Evolutionary conservation across 2,329 filamentous ascomycete species (phyloP).

Genomic region (Fusarium pseudoanthophilum): DNA sequence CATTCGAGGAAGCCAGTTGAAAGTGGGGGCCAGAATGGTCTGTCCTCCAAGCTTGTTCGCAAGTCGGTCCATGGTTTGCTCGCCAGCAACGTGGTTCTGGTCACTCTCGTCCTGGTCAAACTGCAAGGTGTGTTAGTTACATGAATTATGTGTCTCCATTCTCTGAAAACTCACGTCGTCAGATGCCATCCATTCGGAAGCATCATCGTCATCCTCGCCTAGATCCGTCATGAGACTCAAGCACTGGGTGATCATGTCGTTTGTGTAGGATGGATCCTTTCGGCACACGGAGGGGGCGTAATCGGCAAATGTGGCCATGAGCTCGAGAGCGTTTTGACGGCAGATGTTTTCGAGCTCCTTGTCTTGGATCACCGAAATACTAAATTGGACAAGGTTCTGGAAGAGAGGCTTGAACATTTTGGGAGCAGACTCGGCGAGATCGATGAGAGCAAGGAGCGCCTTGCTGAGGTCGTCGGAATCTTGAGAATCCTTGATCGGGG

Average conservation of each 20-base stretch:
- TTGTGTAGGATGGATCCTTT: constrained; percentile 91
- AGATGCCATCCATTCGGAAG: constrained; percentile 88
- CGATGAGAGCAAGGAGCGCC: constrained; percentile 89
- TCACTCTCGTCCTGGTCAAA: constrained; percentile 96
- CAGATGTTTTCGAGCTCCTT: constrained; percentile 92
- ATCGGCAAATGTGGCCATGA: constrained; percentile 98
- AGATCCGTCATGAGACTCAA: constrained; percentile 98
- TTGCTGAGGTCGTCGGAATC: constrained; percentile 93
- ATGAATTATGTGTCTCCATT: neutral
- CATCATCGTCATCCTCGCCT: constrained; percentile 93
- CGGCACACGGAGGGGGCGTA: constrained; percentile 94
- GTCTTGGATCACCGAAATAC: constrained; percentile 91
- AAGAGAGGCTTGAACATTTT: constrained; percentile 99
- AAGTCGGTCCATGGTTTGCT: constrained; percentile 97
- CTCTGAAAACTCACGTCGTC: constrained; percentile 77
- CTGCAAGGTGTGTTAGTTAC: constrained; percentile 52
- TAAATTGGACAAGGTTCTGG: constrained; percentile 90
- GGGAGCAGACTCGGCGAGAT: constrained; percentile 91
- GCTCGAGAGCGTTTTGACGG: constrained; percentile 92
- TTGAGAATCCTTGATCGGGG: constrained; percentile 89
- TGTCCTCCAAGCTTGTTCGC: constrained; percentile 97
- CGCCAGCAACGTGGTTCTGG: constrained; percentile 95
- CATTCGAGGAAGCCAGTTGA: constrained; percentile 97
- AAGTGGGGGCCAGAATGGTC: constrained; percentile 91
- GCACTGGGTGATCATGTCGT: constrained; percentile 98